Conservation (phyloP, 148 eudicot species). For the Nyssa sinensis region DNA sequence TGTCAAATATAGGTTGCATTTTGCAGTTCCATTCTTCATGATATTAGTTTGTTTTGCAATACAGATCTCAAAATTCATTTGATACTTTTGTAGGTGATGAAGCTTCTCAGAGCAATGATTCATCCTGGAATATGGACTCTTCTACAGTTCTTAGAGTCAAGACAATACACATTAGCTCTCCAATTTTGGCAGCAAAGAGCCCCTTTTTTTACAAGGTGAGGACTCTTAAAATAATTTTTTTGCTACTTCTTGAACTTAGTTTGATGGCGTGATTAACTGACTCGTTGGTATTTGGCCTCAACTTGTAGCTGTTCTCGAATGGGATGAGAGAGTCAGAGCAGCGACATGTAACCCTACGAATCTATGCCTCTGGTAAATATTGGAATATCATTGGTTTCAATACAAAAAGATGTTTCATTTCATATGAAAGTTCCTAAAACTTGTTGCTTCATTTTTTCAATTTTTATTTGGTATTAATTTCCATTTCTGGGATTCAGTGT, state of each 20-base stretch:
- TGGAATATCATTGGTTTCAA: slow-evolving; percentile 3
- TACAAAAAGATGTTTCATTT: neutral
- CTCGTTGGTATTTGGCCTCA: neutral
- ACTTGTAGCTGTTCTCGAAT: slow-evolving; percentile 54
- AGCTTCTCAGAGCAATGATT: slow-evolving; percentile 69
- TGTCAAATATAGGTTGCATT: neutral
- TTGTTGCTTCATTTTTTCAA: slow-evolving; percentile 1
- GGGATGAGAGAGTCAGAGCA: slow-evolving; percentile 61
- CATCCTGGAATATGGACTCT: slow-evolving; percentile 80
- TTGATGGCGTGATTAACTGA: slow-evolving; percentile 6
- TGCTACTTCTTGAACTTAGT: neutral
- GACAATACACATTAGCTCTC: slow-evolving; percentile 91
- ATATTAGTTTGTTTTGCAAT: slow-evolving; percentile 1
- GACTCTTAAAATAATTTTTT: neutral
- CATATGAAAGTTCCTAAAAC: neutral
- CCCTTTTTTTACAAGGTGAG: slow-evolving; percentile 93
- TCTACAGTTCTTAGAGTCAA: slow-evolving; percentile 62
- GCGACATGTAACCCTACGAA: slow-evolving; percentile 41
- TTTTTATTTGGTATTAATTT: neutral
- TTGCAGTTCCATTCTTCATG: neutral
- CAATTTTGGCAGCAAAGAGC: slow-evolving; percentile 95
- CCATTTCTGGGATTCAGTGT: neutral
- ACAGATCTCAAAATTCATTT: too few species aligned
- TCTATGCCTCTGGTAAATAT: slow-evolving; percentile 57
- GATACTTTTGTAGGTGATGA: slow-evolving; percentile 73